A percentile compares a stretch with the other conserved stretches of the same genome.
These are phyloP conservation scores for Starmerella riodocensis DNA, from an alignment of 805 yeast species.

Conservation along the genomic window DNA sequence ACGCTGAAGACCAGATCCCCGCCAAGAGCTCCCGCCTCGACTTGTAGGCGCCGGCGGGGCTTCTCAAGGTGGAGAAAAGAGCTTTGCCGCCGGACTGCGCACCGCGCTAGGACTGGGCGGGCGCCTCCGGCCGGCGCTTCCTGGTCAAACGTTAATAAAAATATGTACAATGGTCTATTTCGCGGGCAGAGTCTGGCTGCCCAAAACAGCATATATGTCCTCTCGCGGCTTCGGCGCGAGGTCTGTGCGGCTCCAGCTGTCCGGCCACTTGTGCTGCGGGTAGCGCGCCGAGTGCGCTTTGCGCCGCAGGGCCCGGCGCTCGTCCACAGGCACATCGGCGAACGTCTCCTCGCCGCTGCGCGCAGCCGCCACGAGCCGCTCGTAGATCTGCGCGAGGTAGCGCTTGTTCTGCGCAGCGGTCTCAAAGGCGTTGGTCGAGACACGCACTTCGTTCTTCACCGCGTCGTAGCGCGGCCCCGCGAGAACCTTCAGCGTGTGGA, in stretches of 20 bases:
- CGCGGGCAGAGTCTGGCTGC: background rate
- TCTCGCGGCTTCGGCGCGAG: slow-evolving; percentile 45
- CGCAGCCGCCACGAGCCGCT: slow-evolving; percentile 48
- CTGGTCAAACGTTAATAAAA: too few relatives aligned
- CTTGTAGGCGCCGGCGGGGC: too few relatives aligned
- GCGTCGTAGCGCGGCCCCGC: slow-evolving; percentile 68
- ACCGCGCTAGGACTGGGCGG: too few relatives aligned
- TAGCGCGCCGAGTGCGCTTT: slow-evolving; percentile 31
- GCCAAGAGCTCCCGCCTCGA: too few relatives aligned
- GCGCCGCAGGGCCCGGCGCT: slow-evolving; percentile 40
- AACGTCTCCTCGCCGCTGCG: slow-evolving; percentile 55
- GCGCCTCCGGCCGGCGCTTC: too few relatives aligned
- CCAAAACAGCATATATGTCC: slow-evolving; percentile 17
- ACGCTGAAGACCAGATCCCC: too few relatives aligned
- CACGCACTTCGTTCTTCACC: slow-evolving; percentile 43
- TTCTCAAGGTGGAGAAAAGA: too few relatives aligned
- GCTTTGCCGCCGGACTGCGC: too few relatives aligned
- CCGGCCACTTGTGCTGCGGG: slow-evolving; percentile 47
- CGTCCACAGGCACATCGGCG: slow-evolving; percentile 69
- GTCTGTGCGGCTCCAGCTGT: slow-evolving; percentile 63
- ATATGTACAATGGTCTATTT: slow-evolving; percentile 2
- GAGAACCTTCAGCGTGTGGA: slow-evolving; percentile 65
- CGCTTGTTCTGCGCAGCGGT: slow-evolving; percentile 82
- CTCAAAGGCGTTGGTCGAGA: slow-evolving; percentile 50
- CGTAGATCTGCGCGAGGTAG: slow-evolving; percentile 50